Base-by-base conservation (phyloP, 2,329 filamentous ascomycete genomes). In the Verticillium nonalfalfae region DNA sequence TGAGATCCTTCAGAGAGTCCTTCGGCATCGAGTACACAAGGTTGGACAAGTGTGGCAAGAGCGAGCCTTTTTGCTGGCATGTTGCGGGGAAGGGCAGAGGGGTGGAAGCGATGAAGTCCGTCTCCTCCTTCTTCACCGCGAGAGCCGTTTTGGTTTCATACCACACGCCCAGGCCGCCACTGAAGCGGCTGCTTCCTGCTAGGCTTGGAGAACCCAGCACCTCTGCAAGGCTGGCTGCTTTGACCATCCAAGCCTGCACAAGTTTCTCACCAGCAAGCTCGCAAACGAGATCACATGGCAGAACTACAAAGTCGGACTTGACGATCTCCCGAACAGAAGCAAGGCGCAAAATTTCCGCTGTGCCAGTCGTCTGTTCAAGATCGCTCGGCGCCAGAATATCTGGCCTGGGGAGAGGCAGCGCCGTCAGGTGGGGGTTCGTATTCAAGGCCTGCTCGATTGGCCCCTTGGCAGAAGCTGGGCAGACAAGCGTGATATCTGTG, bases 281-380 rank as follows among this genome's bases (percentile, higher is more conserved):
- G 72, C 93, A 97, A 45, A 99, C 87, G 7, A 99, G 80, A 73
- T 99, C 95, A 74, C 95, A 99, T 0, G 95, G 94, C 4, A 99
- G 80, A 3, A 98, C 85, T 33, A 97, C 79, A 70, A 99, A 98
- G 75, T 99, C 92, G 13, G 87, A 86, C 60, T 85, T 92, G 68
- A 99, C 86, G 7, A 87, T 82, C n/a, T 82, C 80, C 70, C 90
- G 88, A 55, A 98, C 86, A 72, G 97, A 90, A 1, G 91, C 89
- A 9, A 97, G 81, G 10, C 93, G 86, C 59, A 99, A 84, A 21
- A 98, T 87, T 69, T 97, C 90, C 7, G 91, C 93, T 7, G 95
- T 98, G 59, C 93, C 93, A 0, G 90, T 96, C 63, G 91, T 95
- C 70, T 93, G 87, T 58, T 91, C 88, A 38, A 97, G 81, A 52